phyloP scores from a whole-genome alignment of 495 filamentous ascomycete genomes.

The Neurospora africana region DNA sequence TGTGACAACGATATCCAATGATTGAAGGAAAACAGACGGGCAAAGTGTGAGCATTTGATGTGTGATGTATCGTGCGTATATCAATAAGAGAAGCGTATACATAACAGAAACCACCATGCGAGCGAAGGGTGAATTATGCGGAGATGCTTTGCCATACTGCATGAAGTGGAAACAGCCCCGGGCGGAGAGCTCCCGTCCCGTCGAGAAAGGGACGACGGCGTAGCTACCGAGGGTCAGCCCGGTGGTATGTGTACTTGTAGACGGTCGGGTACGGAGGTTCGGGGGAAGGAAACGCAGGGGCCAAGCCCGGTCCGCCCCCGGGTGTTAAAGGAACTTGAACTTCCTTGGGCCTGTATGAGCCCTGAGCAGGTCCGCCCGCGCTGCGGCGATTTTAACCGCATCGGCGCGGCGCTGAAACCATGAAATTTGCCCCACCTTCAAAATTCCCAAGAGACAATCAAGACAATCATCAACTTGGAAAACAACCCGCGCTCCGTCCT shows the following conservation, averaged over 20 bases:
- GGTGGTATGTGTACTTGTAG: background rate
- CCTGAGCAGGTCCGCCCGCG: background rate
- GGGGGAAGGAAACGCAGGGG: background rate
- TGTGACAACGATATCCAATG: background rate
- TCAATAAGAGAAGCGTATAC: background rate
- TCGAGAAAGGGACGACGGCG: background rate
- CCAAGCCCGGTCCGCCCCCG: background rate
- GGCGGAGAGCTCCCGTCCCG: background rate
- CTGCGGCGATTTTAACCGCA: background rate
- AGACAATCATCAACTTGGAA: conserved; percentile 6
- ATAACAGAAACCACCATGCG: background rate
- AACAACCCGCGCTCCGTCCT: background rate
- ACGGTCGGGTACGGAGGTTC: background rate
- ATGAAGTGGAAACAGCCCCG: background rate
- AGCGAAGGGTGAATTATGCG: background rate
- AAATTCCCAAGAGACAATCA: conserved; percentile 20
- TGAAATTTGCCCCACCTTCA: conserved; percentile 25
- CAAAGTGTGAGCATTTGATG: background rate
- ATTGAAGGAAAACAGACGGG: background rate
- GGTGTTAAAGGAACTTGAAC: background rate
- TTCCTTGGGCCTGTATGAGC: background rate
- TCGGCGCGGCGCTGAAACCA: background rate
- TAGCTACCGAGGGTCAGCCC: background rate
- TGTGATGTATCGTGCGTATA: background rate
- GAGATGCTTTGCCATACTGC: background rate